Evolutionary conservation across 352 stramenopile species (phyloP), one percentile per base, ranked within the genome.

Genomic region (Poterioochromonas sp.): DNA sequence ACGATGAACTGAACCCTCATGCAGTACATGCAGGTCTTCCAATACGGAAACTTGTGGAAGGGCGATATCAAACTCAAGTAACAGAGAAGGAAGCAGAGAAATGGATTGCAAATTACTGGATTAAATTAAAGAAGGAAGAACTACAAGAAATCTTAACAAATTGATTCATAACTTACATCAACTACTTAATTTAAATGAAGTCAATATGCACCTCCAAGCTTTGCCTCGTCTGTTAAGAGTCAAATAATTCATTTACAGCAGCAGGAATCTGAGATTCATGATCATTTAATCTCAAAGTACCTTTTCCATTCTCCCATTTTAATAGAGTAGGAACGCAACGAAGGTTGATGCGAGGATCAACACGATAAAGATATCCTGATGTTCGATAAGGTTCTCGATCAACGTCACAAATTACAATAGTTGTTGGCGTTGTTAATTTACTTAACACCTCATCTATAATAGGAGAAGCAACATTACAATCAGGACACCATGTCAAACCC

Each of bases 71-170:
- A 20, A 35, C 35, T 44, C 20, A 8, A n/a, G 32, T 69, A 43
- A 1, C 51, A 8, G 12, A 34, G 5, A 22, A 62, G 12, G 29
- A 62, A 5, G 26, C 32, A 71, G 18, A 71, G 40, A 74, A 74
- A 74, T 74, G 65, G 65, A 54, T 74, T 20, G 37, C 39, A 8
- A 74, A 74, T 74, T 74, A 74, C 29, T 74, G 65, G 65, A 39
- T 74, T 26, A 2, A 74, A 39, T 58, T 58, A 40, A 34, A 74
- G 51, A 1, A 51, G 1, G 41, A 71, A 43, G 8, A 35, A 8
- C 29, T 62, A 53, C 8, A 8, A 20, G 44, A 53, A 20, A 8
- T 53, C 20, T 53, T 53, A 20, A 53, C 44, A 53, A n/a, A n/a
- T n/a, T n/a, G n/a, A n/a, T n/a, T n/a, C n/a, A n/a, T n/a, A n/a